Evolutionary conservation across 1,284 basidiomycete genomes (phyloP).

Genomic region (Cryptococcus sp.): DNA sequence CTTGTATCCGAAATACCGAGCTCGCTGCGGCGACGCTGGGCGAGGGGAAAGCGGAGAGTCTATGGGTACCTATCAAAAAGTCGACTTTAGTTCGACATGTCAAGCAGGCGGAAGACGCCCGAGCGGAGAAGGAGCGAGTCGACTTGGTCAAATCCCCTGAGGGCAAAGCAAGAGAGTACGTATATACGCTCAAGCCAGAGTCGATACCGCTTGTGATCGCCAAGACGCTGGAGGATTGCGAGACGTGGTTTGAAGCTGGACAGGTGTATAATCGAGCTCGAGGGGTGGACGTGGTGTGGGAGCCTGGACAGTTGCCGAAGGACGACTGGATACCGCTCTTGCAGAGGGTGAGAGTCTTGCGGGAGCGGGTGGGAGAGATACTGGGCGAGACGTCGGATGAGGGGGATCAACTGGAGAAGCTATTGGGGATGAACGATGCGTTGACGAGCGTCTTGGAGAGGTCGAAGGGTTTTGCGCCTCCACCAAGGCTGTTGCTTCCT

Average conservation of each 20-base stretch:
- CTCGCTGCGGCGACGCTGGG: slow-evolving; percentile 36
- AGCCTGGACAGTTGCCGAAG: slow-evolving; percentile 40
- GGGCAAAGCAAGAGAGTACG: slow-evolving; percentile 40
- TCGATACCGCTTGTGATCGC: slow-evolving; percentile 55
- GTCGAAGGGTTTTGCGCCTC: slow-evolving; percentile 35
- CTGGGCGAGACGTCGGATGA: slow-evolving; percentile 57
- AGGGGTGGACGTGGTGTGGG: slow-evolving; percentile 28
- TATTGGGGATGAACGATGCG: slow-evolving; percentile 66
- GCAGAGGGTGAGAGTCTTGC: slow-evolving; percentile 53
- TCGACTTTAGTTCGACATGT: slow-evolving; percentile 46
- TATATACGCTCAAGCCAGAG: slow-evolving; percentile 51
- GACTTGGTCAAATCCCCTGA: slow-evolving; percentile 33
- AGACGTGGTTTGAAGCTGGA: slow-evolving; percentile 32
- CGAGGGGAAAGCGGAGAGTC: slow-evolving; percentile 24
- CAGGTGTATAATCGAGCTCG: slow-evolving; percentile 2
- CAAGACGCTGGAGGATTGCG: slow-evolving; percentile 43
- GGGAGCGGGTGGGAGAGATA: slow-evolving; percentile 57
- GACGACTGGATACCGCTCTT: slow-evolving; percentile 44
- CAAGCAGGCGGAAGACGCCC: slow-evolving; percentile 43
- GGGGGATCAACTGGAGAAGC: slow-evolving; percentile 56
- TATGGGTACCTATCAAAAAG: slow-evolving; percentile 51
- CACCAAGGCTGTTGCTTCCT: slow-evolving; percentile 35
- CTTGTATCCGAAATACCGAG: slow-evolving; percentile 87
- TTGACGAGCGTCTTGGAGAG: slow-evolving; percentile 52
- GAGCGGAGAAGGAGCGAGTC: slow-evolving; percentile 36